Conservation (phyloP, 1,284 basidiomycete genomes). For the Leccinum fuscescens region DNA sequence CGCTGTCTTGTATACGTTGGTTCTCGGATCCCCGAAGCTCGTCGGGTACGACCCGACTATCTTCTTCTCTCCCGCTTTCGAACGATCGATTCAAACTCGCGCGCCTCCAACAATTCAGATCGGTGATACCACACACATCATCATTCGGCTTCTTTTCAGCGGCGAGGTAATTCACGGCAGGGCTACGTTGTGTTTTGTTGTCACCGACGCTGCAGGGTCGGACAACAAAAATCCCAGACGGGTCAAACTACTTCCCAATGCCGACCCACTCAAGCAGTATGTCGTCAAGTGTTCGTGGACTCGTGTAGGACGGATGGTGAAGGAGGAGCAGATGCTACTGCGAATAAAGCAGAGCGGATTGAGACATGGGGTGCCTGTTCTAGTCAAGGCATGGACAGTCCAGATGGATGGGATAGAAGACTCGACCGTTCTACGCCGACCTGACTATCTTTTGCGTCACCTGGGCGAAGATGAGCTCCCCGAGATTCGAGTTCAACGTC, state of each 20-base stretch:
- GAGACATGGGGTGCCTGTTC: background rate
- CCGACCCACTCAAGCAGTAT: background rate
- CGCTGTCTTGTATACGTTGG: background rate
- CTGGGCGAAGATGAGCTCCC: background rate
- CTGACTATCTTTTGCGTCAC: background rate
- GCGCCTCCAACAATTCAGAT: background rate
- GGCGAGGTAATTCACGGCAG: background rate
- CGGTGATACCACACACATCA: background rate
- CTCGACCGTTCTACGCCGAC: background rate
- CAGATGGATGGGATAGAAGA: background rate
- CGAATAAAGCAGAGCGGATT: background rate
- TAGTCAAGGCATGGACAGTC: background rate
- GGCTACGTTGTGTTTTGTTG: background rate
- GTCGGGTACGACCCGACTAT: background rate
- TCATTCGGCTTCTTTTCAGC: background rate
- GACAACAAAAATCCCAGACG: background rate
- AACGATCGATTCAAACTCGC: background rate
- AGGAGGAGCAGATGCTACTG: background rate
- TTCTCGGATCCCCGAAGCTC: background rate
- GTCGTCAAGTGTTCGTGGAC: background rate
- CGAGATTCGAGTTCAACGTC: background rate
- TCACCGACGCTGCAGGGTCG: background rate
- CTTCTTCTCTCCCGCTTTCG: background rate
- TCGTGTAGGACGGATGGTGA: background rate
- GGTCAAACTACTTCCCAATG: background rate